Evolutionary conservation across 495 filamentous ascomycete species (phyloP), one percentile per base, ranked within the genome.

Genomic region (Penicillium taxi): DNA sequence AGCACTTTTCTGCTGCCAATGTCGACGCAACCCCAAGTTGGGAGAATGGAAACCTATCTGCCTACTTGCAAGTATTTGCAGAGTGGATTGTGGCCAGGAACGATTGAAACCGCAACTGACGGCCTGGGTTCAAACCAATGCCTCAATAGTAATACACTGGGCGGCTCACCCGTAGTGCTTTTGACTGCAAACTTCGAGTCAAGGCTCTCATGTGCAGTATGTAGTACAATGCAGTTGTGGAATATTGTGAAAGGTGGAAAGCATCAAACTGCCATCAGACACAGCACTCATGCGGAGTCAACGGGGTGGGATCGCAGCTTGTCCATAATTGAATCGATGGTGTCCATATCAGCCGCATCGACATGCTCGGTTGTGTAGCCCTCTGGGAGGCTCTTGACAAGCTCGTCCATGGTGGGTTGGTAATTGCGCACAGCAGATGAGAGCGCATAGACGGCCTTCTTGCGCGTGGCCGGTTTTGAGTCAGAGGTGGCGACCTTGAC

Each of bases 371-470:
- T 69, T 7, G 59, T 55, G 43, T 86, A 61, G 35, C 80, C 78
- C 28, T 77, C 74, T 0, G 78, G 79, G 24, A 86, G 60, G 17
- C 64, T 61, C 52, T 83, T 80, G 53, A 84, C 58, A 6, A 69
- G 48, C 26, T 66, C 70, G 44, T 84, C 69, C 50, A 84, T 58
- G 7, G 74, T 78, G 0, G 86, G 83, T 59, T 89, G 87, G 54
- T 82, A 90, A 57, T 98, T 98, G 55, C 91, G 74, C 17, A 84
- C 72, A 1, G 72, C 83, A 14, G 75, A 84, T 38, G 86, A 94
- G 12, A 98, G 67, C 17, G 93, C 93, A 52, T 82, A 86, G 17
- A 93, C 67, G 8, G 87, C 83, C 69, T 95, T 96, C 55, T 82
- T 78, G 47, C 90, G 73, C n/a, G 88, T 80, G 24, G 62, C 66